Percentiles rank a stretch among this genome's conserved stretches.
These are phyloP conservation scores for Primulina tabacum DNA, from an alignment of 257 asterid genomes.

Conservation along the genomic window DNA sequence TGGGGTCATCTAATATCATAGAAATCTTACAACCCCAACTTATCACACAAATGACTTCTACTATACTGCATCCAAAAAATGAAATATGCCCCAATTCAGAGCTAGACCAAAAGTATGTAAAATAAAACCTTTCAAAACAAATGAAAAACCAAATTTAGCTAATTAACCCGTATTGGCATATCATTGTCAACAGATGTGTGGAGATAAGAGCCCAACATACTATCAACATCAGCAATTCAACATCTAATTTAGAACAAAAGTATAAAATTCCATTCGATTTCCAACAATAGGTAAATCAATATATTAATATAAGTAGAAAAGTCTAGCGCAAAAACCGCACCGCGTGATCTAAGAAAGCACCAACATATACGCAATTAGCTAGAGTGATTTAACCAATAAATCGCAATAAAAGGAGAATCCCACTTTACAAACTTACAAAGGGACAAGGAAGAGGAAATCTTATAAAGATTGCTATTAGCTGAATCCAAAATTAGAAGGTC, in stretches of 20 bases:
- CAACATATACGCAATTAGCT: not conserved
- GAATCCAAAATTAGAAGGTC: slow-evolving; percentile 87
- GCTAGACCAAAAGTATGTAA: not conserved
- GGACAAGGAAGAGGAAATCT: slow-evolving; percentile 77
- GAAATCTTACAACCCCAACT: not conserved
- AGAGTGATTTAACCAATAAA: not conserved
- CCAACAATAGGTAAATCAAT: slow-evolving; percentile 23
- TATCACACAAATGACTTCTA: not conserved
- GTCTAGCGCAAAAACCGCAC: slow-evolving; percentile 4
- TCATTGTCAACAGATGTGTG: slow-evolving; percentile 15
- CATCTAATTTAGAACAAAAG: slow-evolving; percentile 15
- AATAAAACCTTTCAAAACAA: not conserved
- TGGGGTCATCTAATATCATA: not conserved
- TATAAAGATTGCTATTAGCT: slow-evolving; percentile 80
- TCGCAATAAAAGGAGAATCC: not conserved
- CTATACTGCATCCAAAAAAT: not conserved
- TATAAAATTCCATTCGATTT: slow-evolving; percentile 19
- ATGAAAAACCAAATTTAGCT: not conserved
- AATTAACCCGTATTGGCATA: slow-evolving; percentile 14
- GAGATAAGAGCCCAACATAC: slow-evolving; percentile 6
- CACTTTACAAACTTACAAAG: slow-evolving; percentile 48
- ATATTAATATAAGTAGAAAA: slow-evolving; percentile 18
- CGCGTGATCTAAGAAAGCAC: not conserved
- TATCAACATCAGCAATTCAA: slow-evolving; percentile 24
- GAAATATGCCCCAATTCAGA: not conserved